Base-by-base conservation (phyloP, 1,284 basidiomycete genomes). In the Rhodotorula sp. region DNA sequence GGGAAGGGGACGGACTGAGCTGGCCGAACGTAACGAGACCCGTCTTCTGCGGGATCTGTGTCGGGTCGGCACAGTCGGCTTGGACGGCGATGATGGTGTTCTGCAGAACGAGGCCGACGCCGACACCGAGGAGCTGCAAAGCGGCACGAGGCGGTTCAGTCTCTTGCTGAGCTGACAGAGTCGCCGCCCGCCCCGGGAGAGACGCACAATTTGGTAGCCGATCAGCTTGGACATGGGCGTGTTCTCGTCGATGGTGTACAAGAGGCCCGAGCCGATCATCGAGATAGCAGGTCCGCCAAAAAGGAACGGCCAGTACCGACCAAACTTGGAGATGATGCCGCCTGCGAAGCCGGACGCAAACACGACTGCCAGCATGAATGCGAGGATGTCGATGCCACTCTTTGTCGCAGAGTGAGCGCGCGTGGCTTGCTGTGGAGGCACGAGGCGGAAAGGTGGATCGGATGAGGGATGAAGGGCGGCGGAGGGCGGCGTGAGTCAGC, bases 311-410 rank as follows among this genome's bases (percentile, higher is more conserved):
- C 78, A 83, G 80, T 85, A 85, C 60, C 79, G 78, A 12, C 83
- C 84, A 7, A 53, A 48, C 52, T 76, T 78, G 34, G 80, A 80
- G 64, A 82, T 81, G 52, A 80, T 42, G 9, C 78, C 82, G 23
- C 84, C 84, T 2, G 79, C 78, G 12, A 81, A 65, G 70, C 83
- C 82, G 46, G 82, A 81, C 42, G 77, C 80, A 27, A 83, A 64
- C 66, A 83, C 82, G 44, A 81, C 77, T 4, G 67, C 60, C 58
- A 72, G 50, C 71, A 69, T 66, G 59, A 54, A 67, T 19, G 83
- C 81, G 14, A 85, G 80, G 68, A 85, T 83, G 70, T 83, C 81
- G 69, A 86, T 82, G 48, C 85, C 84, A 1, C 81, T 80, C 58
- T 82, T 78, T 41, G 83, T 82, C 34, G n/a, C 63, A 34, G 55